Conservation (phyloP, 768 basidiomycete genomes). For the Mycena maculata region DNA sequence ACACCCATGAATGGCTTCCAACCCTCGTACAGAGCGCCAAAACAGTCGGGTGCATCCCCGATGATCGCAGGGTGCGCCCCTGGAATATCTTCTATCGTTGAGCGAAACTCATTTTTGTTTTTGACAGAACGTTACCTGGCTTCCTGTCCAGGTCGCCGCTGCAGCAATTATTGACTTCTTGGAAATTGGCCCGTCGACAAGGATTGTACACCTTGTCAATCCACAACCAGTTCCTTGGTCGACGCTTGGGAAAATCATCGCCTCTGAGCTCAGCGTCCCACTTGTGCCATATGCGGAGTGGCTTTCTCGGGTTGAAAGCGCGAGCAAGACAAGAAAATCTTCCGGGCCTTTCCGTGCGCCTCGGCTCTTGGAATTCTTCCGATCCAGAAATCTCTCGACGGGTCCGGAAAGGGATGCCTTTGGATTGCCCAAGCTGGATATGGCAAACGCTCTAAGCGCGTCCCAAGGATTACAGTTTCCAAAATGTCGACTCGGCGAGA, state of each 20-base stretch:
- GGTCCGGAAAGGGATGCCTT: neutral
- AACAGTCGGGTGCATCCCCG: constrained; percentile 36
- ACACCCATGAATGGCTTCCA: constrained; percentile 51
- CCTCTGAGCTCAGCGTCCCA: constrained; percentile 18
- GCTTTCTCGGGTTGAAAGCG: constrained; percentile 13
- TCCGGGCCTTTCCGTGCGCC: neutral
- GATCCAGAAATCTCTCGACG: neutral
- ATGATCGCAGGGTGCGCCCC: constrained; percentile 36
- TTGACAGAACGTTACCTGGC: constrained; percentile 33
- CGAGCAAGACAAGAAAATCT: neutral
- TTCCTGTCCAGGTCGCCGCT: constrained; percentile 36
- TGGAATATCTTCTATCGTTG: neutral
- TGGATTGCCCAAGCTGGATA: constrained; percentile 10
- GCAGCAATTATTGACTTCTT: constrained; percentile 23
- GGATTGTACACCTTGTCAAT: constrained; percentile 28
- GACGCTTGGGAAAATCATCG: constrained; percentile 11
- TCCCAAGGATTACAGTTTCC: neutral
- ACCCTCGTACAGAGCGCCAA: constrained; percentile 41
- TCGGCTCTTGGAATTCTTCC: neutral
- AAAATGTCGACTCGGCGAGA: neutral
- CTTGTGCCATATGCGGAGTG: constrained; percentile 35
- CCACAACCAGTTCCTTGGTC: constrained; percentile 27
- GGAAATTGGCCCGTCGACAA: neutral
- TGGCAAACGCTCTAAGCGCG: neutral
- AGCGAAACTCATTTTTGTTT: neutral